Evolutionary conservation across 352 stramenopile genomes (phyloP).

Genomic region (Phytophthora pinifolia): DNA sequence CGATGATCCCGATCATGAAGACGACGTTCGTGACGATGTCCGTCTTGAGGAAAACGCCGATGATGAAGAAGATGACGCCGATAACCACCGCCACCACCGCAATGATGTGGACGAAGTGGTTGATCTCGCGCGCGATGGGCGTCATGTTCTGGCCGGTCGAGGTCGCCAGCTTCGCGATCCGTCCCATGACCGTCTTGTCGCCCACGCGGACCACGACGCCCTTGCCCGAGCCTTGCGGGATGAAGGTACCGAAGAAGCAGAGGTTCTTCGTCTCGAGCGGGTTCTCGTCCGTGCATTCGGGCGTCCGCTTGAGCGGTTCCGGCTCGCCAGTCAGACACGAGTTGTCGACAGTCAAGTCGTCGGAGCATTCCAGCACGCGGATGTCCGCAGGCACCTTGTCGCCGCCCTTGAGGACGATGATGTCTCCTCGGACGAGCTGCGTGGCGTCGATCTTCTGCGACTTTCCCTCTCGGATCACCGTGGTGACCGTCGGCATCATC

Average conservation of each 20-base stretch:
- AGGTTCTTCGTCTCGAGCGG: constrained; percentile 84
- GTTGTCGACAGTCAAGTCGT: constrained; percentile 92
- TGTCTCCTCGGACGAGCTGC: constrained; percentile 84
- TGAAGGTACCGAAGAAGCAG: constrained; percentile 81
- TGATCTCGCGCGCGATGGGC: constrained; percentile 63
- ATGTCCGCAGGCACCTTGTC: constrained; percentile 96
- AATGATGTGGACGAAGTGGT: constrained; percentile 74
- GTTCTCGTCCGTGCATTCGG: constrained; percentile 75
- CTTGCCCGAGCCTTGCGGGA: constrained; percentile 68
- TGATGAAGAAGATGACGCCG: constrained; percentile 60
- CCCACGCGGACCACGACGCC: constrained; percentile 70
- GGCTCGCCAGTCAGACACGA: constrained; percentile 85
- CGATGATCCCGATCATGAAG: constrained; percentile 96
- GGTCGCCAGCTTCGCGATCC: constrained; percentile 68
- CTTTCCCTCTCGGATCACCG: constrained; percentile 76
- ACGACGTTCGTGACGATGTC: constrained; percentile 64
- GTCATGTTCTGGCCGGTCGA: constrained; percentile 52
- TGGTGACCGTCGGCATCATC: constrained; percentile 83
- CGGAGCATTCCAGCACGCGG: constrained; percentile 91
- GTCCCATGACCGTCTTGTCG: constrained; percentile 84
- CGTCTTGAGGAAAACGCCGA: constrained; percentile 54
- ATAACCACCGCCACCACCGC: constrained; percentile 56
- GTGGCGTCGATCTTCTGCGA: constrained; percentile 76
- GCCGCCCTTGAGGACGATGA: constrained; percentile 87
- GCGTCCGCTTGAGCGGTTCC: constrained; percentile 85